Conservation (phyloP, 345 rosid genomes). For the Citrus unshiu region DNA sequence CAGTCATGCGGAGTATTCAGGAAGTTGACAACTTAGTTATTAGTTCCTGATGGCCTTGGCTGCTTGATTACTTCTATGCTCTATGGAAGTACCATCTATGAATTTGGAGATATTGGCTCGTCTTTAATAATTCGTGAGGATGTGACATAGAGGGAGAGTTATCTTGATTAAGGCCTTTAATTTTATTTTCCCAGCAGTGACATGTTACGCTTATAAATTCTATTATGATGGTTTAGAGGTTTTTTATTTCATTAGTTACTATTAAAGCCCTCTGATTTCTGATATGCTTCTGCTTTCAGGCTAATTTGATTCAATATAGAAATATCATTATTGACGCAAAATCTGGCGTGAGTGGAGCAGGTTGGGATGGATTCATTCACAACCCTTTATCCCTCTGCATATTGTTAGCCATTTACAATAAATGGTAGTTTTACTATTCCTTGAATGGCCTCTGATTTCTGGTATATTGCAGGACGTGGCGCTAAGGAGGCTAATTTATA, state of each 20-base stretch:
- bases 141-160: background rate
- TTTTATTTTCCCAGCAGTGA: background rate
- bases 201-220: background rate
- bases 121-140: background rate
- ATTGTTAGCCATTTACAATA: background rate
- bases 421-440: slow-evolving; percentile 5
- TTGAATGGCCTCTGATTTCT: slow-evolving; percentile 6
- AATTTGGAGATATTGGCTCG: background rate
- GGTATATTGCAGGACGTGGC: slow-evolving; percentile 70
- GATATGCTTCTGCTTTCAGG: slow-evolving; percentile 41
- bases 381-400: background rate
- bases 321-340: slow-evolving; percentile 83
- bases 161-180: background rate
- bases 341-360: slow-evolving; percentile 99
- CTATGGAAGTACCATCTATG: background rate
- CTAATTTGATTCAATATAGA: slow-evolving; percentile 57
- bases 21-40: background rate
- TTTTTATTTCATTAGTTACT: background rate
- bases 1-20: background rate
- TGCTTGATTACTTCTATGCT: too few species aligned
- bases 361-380: slow-evolving; percentile 32
- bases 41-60: background rate
- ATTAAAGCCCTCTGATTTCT: slow-evolving; percentile 1
- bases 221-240: background rate
- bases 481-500: slow-evolving; percentile 85